Conservation (phyloP, 345 rosid genomes). For the Bruguiera gymnorhiza region DNA sequence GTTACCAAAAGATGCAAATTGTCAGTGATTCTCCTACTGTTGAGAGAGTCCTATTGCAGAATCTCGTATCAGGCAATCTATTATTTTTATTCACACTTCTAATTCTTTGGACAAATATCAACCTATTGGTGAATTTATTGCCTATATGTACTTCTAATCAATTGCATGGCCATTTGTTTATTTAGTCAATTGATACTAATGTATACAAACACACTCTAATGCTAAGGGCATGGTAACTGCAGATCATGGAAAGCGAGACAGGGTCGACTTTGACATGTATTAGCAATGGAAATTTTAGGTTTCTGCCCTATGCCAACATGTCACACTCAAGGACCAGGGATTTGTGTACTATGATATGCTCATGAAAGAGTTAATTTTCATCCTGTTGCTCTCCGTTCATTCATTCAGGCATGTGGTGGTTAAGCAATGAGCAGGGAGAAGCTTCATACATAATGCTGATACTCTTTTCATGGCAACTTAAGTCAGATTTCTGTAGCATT, state of each 20-base stretch:
- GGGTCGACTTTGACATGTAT: conserved; percentile 68
- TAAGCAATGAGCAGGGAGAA: neutral
- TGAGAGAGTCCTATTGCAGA: no score
- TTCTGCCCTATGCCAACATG: conserved; percentile 59
- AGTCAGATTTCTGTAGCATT: neutral
- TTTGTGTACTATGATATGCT: conserved; percentile 75
- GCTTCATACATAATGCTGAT: neutral
- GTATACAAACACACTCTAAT: neutral
- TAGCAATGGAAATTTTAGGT: conserved; percentile 58
- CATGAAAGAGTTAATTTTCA: conserved; percentile 10
- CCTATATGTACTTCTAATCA: neutral
- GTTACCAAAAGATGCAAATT: no score
- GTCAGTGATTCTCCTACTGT: no score
- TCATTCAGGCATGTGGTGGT: neutral
- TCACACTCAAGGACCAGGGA: conserved; percentile 56
- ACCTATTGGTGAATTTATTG: no score
- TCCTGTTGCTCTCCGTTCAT: neutral
- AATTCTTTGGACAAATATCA: no score
- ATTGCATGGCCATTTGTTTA: neutral
- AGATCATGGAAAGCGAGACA: conserved; percentile 51
- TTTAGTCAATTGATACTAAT: neutral
- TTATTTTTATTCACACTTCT: no score
- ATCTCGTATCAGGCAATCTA: no score
- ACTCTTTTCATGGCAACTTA: neutral
- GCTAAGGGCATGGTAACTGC: conserved; percentile 20